A percentile compares a stretch with the other conserved stretches of the same genome.
These are phyloP conservation scores for Sporisorium iseilematis-ciliati DNA, from an alignment of 1,284 basidiomycete genomes.

Conservation along the genomic window DNA sequence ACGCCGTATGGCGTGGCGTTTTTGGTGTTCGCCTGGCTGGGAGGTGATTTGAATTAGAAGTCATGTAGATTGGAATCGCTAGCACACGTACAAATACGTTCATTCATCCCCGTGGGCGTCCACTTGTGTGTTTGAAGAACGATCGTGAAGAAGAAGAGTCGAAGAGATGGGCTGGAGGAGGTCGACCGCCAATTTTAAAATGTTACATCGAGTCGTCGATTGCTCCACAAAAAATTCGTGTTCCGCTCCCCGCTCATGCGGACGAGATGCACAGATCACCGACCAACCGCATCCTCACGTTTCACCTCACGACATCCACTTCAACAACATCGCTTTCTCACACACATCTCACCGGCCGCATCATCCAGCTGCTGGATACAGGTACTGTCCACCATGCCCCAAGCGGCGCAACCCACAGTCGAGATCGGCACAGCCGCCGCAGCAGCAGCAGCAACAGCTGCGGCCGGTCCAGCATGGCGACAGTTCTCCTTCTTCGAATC, in stretches of 20 bases:
- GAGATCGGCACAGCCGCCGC: conserved; percentile 46
- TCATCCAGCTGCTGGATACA: no score
- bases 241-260: not conserved
- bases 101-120: not conserved
- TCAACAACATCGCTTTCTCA: not conserved
- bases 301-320: conserved; percentile 30
- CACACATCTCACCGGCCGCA: not conserved
- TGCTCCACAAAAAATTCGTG: conserved; percentile 20
- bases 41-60: conserved; percentile 58
- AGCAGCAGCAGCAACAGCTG: conserved; percentile 38
- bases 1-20: conserved; percentile 68
- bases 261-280: conserved; percentile 32
- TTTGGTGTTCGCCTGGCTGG: conserved; percentile 66
- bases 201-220: not conserved
- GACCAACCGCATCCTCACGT: not conserved
- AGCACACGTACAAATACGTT: not conserved
- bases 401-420: conserved; percentile 14
- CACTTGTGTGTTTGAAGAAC: not conserved
- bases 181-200: not conserved
- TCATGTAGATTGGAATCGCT: not conserved
- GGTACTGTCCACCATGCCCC: conserved; percentile 14
- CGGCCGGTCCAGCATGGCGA: conserved; percentile 60
- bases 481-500: conserved; percentile 62
- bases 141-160: not conserved
- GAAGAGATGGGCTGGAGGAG: not conserved